Percentiles rank a stretch among this genome's conserved stretches.
phyloP scores from a whole-genome alignment of 306 rosid species.

The Dicorynia guianensis region DNA sequence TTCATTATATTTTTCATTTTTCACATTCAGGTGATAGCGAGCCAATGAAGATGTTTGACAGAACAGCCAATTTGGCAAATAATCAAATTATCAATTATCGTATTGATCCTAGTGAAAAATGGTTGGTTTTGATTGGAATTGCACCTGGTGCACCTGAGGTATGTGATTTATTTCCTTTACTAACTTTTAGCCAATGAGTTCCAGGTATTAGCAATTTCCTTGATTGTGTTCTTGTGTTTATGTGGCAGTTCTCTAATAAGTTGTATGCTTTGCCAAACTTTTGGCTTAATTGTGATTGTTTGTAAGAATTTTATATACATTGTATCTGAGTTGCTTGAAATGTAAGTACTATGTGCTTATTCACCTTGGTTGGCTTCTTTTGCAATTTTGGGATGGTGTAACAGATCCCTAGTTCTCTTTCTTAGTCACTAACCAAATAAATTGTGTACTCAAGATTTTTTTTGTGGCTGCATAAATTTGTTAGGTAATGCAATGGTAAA shows the following conservation, averaged over 20 bases:
- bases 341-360: not conserved
- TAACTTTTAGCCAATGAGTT: conserved; percentile 13
- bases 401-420: conserved; percentile 17
- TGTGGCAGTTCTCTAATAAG: conserved; percentile 8
- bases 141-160: conserved; percentile 87
- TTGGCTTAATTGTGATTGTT: conserved; percentile 16
- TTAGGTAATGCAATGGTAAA: not conserved
- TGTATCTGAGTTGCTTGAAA: conserved; percentile 1
- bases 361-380: not conserved
- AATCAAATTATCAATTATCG: conserved; percentile 88
- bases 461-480: conserved; percentile 16
- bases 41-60: conserved; percentile 81
- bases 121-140: conserved; percentile 84
- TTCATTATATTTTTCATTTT: conserved; percentile 28
- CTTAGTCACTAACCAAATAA: not conserved
- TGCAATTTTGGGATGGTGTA: not conserved
- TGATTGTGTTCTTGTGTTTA: conserved; percentile 20
- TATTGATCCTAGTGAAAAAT: conserved; percentile 75
- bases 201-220: conserved; percentile 17
- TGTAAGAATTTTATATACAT: not conserved
- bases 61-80: conserved; percentile 71
- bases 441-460: conserved; percentile 11
- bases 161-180: conserved; percentile 38
- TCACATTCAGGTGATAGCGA: conserved; percentile 63
- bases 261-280: not conserved